Conservation (phyloP, 495 filamentous ascomycete species). For the Penicillium malachiteum region DNA sequence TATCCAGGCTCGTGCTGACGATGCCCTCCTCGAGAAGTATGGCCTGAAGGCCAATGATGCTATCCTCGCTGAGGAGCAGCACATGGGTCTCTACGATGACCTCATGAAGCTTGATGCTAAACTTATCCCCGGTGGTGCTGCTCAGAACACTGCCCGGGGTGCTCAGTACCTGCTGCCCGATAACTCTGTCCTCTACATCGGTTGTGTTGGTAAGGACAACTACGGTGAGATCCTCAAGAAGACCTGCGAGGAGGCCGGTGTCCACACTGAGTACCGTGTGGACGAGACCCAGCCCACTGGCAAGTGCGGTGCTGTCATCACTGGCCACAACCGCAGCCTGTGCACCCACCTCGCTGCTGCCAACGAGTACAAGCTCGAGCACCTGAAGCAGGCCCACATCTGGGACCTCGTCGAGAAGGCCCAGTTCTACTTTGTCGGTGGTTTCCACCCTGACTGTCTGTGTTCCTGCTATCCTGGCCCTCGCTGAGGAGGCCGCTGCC, state of each 20-base stretch:
- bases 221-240: slow-evolving; percentile 81
- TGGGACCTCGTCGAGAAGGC: slow-evolving; percentile 89
- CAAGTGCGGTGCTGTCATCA: slow-evolving; percentile 95
- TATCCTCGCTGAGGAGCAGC: slow-evolving; percentile 91
- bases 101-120: slow-evolving; percentile 84
- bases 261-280: slow-evolving; percentile 90
- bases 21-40: slow-evolving; percentile 85
- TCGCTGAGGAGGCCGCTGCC: slow-evolving; percentile 82
- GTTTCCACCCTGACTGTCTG: slow-evolving; percentile 87
- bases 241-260: slow-evolving; percentile 75
- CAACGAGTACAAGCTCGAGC: slow-evolving; percentile 93
- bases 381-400: slow-evolving; percentile 85
- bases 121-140: slow-evolving; percentile 93
- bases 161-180: slow-evolving; percentile 91
- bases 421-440: slow-evolving; percentile 86
- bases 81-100: slow-evolving; percentile 87
- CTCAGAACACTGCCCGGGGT: slow-evolving; percentile 96
- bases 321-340: slow-evolving; percentile 87
- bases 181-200: slow-evolving; percentile 86
- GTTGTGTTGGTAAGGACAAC: slow-evolving; percentile 88
- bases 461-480: slow-evolving; percentile 82
- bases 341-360: slow-evolving; percentile 95
- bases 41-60: slow-evolving; percentile 92
- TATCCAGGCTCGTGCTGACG: slow-evolving; percentile 81
- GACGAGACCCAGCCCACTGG: slow-evolving; percentile 81